These are phyloP conservation scores for Lachancea sp. DNA, from an alignment of 805 yeast genomes.

Conservation along the genomic window DNA sequence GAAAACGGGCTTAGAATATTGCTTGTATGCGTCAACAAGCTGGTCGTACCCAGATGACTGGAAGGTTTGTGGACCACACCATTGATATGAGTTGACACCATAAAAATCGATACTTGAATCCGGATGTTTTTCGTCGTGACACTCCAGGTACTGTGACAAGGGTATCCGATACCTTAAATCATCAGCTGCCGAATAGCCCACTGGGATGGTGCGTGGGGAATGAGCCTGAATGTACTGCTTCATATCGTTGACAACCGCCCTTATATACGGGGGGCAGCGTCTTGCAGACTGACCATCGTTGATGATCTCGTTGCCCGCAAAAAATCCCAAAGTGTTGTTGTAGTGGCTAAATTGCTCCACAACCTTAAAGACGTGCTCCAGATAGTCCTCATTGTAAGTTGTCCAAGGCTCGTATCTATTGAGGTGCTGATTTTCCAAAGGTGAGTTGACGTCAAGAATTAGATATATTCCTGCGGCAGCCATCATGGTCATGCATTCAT, in stretches of 20 bases:
- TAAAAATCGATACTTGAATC: conserved; percentile 71
- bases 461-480: conserved; percentile 92
- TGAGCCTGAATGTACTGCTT: conserved; percentile 59
- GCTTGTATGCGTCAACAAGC: conserved; percentile 64
- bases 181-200: conserved; percentile 96
- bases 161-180: conserved; percentile 72
- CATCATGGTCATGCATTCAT: conserved; percentile 81
- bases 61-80: conserved; percentile 93
- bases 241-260: conserved; percentile 75
- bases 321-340: conserved; percentile 84
- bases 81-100: conserved; percentile 90
- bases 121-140: conserved; percentile 45
- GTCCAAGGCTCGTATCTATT: conserved; percentile 94
- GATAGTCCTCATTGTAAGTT: conserved; percentile 62
- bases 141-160: conserved; percentile 72
- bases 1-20: conserved; percentile 70
- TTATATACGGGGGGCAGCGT: conserved; percentile 66
- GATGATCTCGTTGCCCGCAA: conserved; percentile 87
- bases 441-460: conserved; percentile 87
- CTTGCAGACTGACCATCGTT: conserved; percentile 70
- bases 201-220: conserved; percentile 65
- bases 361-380: conserved; percentile 70
- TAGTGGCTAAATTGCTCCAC: conserved; percentile 76
- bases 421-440: conserved; percentile 67
- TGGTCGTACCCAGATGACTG: conserved; percentile 66